phyloP scores from a whole-genome alignment of 1,284 basidiomycete genomes.

The Trametes hirsuta region DNA sequence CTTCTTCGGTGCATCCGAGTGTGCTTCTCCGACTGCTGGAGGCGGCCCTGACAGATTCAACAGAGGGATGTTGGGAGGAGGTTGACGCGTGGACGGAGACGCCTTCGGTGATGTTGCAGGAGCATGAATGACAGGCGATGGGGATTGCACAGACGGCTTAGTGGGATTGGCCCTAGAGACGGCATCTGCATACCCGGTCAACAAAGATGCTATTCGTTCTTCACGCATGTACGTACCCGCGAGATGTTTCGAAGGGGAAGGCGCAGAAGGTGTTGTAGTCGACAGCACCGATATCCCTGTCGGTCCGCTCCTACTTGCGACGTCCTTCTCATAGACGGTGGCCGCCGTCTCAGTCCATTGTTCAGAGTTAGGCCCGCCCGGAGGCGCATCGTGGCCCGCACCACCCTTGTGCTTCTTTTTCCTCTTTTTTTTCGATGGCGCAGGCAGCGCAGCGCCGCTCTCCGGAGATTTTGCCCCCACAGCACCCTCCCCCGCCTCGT shows the following conservation, averaged over 20 bases:
- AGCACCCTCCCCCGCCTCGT: background rate
- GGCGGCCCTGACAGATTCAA: constrained; percentile 62
- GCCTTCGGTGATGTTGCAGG: background rate
- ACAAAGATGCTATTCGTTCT: background rate
- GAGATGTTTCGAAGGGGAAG: background rate
- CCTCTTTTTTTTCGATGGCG: constrained; percentile 29
- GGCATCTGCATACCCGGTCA: background rate
- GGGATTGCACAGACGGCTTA: background rate
- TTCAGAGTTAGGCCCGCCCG: background rate
- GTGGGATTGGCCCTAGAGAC: background rate
- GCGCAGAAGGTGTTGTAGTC: background rate
- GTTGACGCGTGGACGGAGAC: background rate
- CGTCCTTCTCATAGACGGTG: background rate
- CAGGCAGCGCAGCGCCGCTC: background rate
- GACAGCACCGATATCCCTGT: background rate
- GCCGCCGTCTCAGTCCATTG: background rate
- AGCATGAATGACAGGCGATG: background rate
- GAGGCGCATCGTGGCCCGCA: background rate
- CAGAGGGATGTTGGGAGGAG: constrained; percentile 39
- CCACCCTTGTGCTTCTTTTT: constrained; percentile 23
- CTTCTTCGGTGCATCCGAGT: constrained; percentile 40
- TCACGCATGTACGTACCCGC: background rate
- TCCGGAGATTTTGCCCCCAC: background rate
- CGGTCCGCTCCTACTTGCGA: background rate
- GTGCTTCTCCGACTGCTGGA: constrained; percentile 37